These are phyloP conservation scores for Puccinia triticina DNA, from an alignment of 1,284 basidiomycete species.

Conservation along the genomic window DNA sequence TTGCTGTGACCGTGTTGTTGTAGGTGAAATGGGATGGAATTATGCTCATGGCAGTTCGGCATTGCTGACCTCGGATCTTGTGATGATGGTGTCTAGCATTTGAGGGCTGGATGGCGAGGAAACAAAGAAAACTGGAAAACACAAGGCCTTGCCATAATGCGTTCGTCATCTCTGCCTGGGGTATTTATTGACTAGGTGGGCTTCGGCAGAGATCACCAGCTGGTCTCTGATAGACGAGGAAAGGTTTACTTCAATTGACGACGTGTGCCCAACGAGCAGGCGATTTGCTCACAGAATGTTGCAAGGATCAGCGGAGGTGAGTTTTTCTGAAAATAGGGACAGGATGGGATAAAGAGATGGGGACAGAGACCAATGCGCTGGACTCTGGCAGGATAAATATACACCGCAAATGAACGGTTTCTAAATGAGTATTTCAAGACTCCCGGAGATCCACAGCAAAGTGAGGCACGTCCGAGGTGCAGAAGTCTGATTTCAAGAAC, in stretches of 20 bases:
- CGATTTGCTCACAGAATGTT: neutral
- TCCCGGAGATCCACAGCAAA: neutral
- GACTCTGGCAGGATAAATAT: neutral
- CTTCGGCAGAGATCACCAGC: neutral
- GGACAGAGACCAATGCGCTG: neutral
- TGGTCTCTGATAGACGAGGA: neutral
- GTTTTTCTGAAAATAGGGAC: no score
- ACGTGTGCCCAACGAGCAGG: neutral
- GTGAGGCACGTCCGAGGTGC: constrained; percentile 13
- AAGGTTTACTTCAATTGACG: neutral
- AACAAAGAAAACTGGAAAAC: neutral
- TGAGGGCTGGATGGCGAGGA: neutral
- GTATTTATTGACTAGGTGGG: neutral
- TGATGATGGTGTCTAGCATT: constrained; percentile 39
- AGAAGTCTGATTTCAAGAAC: neutral
- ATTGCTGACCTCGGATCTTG: constrained; percentile 4
- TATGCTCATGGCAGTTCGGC: constrained; percentile 26
- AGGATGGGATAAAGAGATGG: no score
- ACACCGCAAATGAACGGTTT: neutral
- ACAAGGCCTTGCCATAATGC: constrained; percentile 20
- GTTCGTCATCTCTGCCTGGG: neutral
- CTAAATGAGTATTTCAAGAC: neutral
- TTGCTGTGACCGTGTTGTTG: neutral
- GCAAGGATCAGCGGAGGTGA: neutral
- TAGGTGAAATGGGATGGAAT: constrained; percentile 4